These are phyloP conservation scores for Boeremia exigua DNA, from an alignment of 2,329 filamentous ascomycete genomes.

Conservation along the genomic window DNA sequence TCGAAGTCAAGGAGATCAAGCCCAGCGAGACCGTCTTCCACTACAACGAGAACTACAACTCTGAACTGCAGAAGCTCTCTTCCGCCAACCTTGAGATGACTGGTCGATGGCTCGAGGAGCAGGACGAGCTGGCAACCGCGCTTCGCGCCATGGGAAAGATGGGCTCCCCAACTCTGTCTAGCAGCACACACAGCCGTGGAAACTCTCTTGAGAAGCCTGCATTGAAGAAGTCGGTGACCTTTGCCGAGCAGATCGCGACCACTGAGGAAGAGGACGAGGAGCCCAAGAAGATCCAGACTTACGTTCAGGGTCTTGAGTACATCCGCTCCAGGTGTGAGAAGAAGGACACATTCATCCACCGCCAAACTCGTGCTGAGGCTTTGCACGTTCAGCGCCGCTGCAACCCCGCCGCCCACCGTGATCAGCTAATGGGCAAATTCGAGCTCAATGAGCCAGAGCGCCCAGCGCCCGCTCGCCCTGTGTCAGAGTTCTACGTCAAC, in stretches of 20 bases:
- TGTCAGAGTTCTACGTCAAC: conserved; percentile 54
- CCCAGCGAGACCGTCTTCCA: conserved; percentile 71
- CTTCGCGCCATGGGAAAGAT: conserved; percentile 61
- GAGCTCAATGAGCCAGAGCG: conserved; percentile 66
- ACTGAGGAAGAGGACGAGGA: conserved; percentile 33
- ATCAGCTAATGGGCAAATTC: conserved; percentile 84
- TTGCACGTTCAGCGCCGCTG: conserved; percentile 83
- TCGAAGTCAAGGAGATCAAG: conserved; percentile 61
- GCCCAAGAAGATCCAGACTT: conserved; percentile 70
- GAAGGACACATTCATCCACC: conserved; percentile 82
- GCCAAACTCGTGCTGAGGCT: conserved; percentile 84
- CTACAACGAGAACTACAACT: conserved; percentile 77
- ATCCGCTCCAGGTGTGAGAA: conserved; percentile 69
- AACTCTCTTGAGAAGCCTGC: conserved; percentile 48
- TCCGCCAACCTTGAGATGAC: conserved; percentile 83
- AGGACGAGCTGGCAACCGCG: conserved; percentile 76
- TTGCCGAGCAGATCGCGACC: conserved; percentile 57
- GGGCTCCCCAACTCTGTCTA: conserved; percentile 49
- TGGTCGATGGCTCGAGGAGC: conserved; percentile 82
- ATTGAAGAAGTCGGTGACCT: conserved; percentile 77
- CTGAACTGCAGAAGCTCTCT: conserved; percentile 73
- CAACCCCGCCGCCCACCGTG: conserved; percentile 73
- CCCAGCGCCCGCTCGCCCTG: conserved; percentile 51
- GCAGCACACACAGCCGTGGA: conserved; percentile 40
- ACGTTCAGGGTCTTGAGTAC: conserved; percentile 86